Percentiles rank a stretch among this genome's conserved stretches.
Evolutionary conservation across 23 red algal species (phyloP).

Genomic region (Gracilaria domingensis): DNA sequence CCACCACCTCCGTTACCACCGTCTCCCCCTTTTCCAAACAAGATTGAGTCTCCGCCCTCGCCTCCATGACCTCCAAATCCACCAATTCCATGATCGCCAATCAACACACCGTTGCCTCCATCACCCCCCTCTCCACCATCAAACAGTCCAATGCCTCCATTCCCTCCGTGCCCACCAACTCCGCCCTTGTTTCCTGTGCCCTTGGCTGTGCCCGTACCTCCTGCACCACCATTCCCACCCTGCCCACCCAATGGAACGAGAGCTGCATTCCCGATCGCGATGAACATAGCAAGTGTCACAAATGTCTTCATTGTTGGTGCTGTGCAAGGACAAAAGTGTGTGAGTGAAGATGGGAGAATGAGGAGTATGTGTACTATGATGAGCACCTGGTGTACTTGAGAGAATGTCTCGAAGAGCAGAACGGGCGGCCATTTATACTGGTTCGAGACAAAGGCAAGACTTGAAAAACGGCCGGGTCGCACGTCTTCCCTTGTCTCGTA

Average conservation of each 20-base stretch:
- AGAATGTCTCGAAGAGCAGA: no score
- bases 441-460: no score
- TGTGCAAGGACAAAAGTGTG: no score
- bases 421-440: no score
- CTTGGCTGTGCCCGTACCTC: background rate
- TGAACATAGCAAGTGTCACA: background rate
- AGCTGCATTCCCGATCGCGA: background rate
- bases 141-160: background rate
- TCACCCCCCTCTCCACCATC: background rate
- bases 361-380: no score
- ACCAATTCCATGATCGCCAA: background rate
- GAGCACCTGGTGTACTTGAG: no score
- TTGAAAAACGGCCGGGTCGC: no score
- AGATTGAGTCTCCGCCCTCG: background rate
- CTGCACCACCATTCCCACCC: background rate
- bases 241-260: background rate
- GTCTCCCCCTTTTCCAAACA: background rate
- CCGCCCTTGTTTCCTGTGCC: background rate
- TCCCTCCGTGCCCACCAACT: background rate
- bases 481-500: no score
- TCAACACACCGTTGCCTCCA: background rate
- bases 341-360: no score
- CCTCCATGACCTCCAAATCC: slow-evolving; percentile 10
- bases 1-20: background rate
- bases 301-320: slow-evolving; percentile 3